phyloP scores from a whole-genome alignment of 2,329 filamentous ascomycete genomes.

The Pyricularia pennisetigena region DNA sequence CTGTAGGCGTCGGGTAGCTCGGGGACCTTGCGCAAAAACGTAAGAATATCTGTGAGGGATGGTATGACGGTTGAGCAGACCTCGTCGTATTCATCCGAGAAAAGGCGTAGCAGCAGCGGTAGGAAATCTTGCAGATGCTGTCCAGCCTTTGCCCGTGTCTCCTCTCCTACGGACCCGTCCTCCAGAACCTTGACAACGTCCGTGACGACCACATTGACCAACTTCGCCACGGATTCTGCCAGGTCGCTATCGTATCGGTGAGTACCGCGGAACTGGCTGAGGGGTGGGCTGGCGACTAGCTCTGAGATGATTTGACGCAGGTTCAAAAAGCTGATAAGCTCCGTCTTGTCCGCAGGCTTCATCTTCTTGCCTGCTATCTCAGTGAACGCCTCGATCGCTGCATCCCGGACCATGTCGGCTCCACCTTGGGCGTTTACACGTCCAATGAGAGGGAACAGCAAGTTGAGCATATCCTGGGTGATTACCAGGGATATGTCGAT shows the following conservation, averaged over 20 bases:
- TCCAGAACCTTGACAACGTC: slow-evolving; percentile 86
- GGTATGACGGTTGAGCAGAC: slow-evolving; percentile 94
- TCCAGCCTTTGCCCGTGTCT: slow-evolving; percentile 65
- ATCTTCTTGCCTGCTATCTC: slow-evolving; percentile 98
- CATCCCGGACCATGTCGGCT: slow-evolving; percentile 75
- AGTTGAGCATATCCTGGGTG: slow-evolving; percentile 75
- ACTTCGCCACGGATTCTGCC: slow-evolving; percentile 87
- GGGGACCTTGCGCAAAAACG: slow-evolving; percentile 75
- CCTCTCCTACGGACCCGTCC: slow-evolving; percentile 47
- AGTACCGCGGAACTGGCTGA: slow-evolving; percentile 70
- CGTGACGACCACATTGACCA: slow-evolving; percentile 81
- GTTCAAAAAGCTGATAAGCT: slow-evolving; percentile 86
- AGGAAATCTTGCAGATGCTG: slow-evolving; percentile 75
- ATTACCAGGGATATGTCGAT: slow-evolving; percentile 93
- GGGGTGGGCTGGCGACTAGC: slow-evolving; percentile 71
- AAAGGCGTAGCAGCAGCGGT: slow-evolving; percentile 83
- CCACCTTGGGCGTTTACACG: slow-evolving; percentile 51
- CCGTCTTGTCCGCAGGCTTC: slow-evolving; percentile 85
- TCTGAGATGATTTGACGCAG: slow-evolving; percentile 76
- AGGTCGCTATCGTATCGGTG: slow-evolving; percentile 90
- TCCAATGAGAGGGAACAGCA: slow-evolving; percentile 81
- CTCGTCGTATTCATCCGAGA: slow-evolving; percentile 96
- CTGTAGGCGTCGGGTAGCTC: slow-evolving; percentile 65
- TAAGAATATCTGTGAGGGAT: slow-evolving; percentile 83
- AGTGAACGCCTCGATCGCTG: slow-evolving; percentile 88